phyloP scores from a whole-genome alignment of 139 green algal genomes.

The Picochlorum sp. region DNA sequence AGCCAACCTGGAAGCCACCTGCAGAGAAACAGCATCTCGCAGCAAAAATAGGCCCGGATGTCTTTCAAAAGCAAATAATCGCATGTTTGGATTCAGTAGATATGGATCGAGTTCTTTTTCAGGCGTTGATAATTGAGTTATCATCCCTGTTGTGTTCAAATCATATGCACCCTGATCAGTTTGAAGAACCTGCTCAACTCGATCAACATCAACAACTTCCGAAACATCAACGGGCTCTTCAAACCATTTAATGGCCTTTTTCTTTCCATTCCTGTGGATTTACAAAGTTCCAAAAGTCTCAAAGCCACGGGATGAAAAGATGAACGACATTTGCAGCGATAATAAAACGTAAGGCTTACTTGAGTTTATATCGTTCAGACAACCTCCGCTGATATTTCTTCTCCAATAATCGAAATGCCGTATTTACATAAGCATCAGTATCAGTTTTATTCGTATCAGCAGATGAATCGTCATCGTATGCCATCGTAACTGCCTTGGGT shows the following conservation, averaged over 20 bases:
- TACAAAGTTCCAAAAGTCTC: background rate
- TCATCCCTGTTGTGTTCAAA: no score
- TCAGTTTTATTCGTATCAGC: no score
- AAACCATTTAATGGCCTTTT: conserved; percentile 8
- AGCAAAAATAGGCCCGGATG: conserved; percentile 42
- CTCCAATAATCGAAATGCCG: conserved; percentile 42
- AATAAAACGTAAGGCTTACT: no score
- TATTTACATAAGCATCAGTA: background rate
- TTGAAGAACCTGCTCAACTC: background rate
- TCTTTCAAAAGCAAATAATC: conserved; percentile 2
- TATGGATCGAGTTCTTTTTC: no score
- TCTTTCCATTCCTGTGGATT: conserved; percentile 22
- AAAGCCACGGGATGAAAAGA: background rate
- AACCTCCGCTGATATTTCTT: conserved; percentile 45
- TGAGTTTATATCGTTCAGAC: conserved; percentile 15
- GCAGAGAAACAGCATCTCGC: conserved; percentile 14
- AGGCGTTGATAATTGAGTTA: no score
- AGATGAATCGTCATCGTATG: no score
- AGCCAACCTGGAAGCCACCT: conserved; percentile 26
- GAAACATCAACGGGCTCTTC: conserved; percentile 27
- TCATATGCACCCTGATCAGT: background rate
- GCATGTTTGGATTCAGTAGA: no score
- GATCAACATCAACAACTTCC: conserved; percentile 31
- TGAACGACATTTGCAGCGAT: no score
- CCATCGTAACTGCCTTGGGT: no score